phyloP scores from a whole-genome alignment of 306 rosid genomes.

The Vachellia collinsii region DNA sequence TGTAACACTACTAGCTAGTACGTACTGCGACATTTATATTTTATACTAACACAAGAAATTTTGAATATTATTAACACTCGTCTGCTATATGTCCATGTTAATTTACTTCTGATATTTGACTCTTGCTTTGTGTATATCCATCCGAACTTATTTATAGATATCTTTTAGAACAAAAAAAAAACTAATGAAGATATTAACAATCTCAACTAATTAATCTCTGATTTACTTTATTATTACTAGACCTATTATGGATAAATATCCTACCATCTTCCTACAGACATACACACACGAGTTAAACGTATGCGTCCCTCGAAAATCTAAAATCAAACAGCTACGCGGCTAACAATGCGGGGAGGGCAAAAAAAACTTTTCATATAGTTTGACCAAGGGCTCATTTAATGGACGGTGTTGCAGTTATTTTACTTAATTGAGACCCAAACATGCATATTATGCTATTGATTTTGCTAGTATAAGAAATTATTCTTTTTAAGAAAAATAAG shows the following conservation, averaged over 20 bases:
- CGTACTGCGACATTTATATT: not conserved
- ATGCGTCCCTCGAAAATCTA: no score
- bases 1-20: not conserved
- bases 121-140: not conserved
- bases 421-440: no score
- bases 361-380: no score
- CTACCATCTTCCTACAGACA: not conserved
- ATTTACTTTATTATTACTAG: not conserved
- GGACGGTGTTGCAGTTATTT: no score
- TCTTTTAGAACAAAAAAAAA: not conserved
- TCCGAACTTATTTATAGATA: not conserved
- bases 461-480: no score
- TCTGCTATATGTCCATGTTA: not conserved
- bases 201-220: not conserved
- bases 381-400: no score
- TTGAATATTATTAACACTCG: not conserved
- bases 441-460: no score
- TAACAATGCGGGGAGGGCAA: no score
- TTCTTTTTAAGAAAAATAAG: no score
- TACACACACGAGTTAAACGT: not conserved
- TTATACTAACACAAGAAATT: not conserved
- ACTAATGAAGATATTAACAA: not conserved
- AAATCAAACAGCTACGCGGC: no score
- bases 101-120: not conserved
- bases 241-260: not conserved